A percentile compares a stretch with the other conserved stretches of the same genome.
Conservation (phyloP, 345 rosid genomes). For the Euphorbia lathyris region DNA sequence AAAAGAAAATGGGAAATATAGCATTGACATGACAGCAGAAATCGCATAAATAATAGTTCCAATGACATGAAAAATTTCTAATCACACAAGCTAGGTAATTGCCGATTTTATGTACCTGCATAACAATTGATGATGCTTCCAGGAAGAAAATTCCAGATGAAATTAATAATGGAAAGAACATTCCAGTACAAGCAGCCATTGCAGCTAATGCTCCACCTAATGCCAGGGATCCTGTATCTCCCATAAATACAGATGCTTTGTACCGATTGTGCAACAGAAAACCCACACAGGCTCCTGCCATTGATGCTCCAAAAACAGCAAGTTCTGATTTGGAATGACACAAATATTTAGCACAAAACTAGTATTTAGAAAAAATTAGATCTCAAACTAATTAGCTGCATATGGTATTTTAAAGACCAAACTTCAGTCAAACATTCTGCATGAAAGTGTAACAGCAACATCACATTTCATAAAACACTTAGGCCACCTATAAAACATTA, state of each 20-base stretch:
- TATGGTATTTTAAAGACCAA: neutral
- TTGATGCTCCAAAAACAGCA: conserved; percentile 81
- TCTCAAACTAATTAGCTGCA: neutral
- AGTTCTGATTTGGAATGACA: conserved; percentile 50
- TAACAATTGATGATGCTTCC: conserved; percentile 56
- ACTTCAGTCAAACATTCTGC: conserved; percentile 1
- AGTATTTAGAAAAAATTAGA: neutral
- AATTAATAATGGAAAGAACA: conserved; percentile 83
- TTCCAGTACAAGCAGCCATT: conserved; percentile 94
- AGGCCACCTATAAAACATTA: neutral
- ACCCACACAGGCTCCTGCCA: conserved; percentile 96
- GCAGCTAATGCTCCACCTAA: conserved; percentile 91
- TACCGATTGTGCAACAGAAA: conserved; percentile 83
- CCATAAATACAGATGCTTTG: conserved; percentile 81
- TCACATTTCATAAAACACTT: neutral
- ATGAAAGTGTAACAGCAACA: neutral
- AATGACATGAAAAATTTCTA: neutral
- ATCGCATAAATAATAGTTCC: neutral
- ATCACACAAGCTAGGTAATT: neutral
- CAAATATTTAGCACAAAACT: conserved; percentile 10
- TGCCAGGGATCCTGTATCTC: conserved; percentile 80
- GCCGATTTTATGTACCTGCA: conserved; percentile 48
- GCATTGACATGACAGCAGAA: neutral
- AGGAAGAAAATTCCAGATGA: conserved; percentile 70
- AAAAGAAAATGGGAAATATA: neutral